Base-by-base conservation (phyloP, 352 stramenopile species). In the Pseudoperonospora humuli region DNA sequence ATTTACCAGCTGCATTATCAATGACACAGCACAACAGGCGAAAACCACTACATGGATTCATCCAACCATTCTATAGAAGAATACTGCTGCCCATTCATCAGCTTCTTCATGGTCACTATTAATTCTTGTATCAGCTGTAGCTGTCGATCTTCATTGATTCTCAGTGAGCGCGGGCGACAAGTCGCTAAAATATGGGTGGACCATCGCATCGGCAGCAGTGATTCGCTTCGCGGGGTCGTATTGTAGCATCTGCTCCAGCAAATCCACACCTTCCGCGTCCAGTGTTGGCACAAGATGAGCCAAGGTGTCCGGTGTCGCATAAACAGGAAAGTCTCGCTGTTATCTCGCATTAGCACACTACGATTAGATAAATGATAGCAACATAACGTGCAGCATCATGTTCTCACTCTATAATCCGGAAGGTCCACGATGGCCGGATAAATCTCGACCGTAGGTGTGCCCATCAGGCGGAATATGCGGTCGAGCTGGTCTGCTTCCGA, bases 131-230 rank as follows among this genome's bases (percentile, higher is more conserved):
- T 3, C 19, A 19, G 5, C 10, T 42, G 34, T 45, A 34, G 37
- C 29, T 50, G 38, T 8, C 26, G 20, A 28, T 37, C 18, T 18
- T 57, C 50, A 77, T 41, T 81, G 55, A 34, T 76, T 67, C 18
- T 91, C 78, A 41, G 58, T 84, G 21, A 88, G 62, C 21, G 69
- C 57, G 3, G 74, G 76, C n/a, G 79, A 83, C 34, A 95, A 57
- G 57, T 98, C 92, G 56, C 85, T 81, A 69, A 99, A 99, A 75
- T 97, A 99, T 39, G 88, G 74, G 83, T 99, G 96, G 35, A 95
- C 81, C 71, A 99, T 84, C 21, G 96, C 95, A 37, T 97, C 89
- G 26, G 91, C 75, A 3, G 93, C 94, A 14, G 95, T 97, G 55
- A 99, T 89, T 28, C 84, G 79, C 75, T 93, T 93, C 33, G 76